Conservation (phyloP, 305 asterid genomes). For the Solanum hybrid region DNA sequence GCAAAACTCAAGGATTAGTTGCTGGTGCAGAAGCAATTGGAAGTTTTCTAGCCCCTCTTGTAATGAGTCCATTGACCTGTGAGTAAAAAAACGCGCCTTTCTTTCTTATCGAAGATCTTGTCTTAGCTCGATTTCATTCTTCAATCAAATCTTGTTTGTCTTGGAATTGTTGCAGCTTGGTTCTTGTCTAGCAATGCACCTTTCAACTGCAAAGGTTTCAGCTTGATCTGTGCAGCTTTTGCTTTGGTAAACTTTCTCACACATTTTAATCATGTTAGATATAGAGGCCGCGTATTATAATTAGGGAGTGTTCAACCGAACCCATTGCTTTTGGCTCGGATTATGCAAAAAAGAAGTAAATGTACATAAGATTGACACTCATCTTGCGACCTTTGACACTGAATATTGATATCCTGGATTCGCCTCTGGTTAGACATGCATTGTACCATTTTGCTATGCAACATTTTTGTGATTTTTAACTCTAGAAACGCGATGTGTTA, state of each 20-base stretch:
- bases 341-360: neutral
- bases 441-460: neutral
- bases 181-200: conserved; percentile 72
- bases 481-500: conserved; percentile 9
- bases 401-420: neutral
- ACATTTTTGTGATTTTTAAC: neutral
- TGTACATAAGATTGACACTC: neutral
- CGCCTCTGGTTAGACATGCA: neutral
- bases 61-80: conserved; percentile 85
- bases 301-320: neutral
- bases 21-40: conserved; percentile 74
- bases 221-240: conserved; percentile 64
- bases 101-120: neutral
- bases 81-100: conserved; percentile 12
- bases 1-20: conserved; percentile 80
- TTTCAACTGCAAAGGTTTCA: conserved; percentile 82
- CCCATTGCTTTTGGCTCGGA: neutral
- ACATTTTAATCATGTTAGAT: neutral
- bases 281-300: neutral
- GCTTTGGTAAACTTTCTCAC: conserved; percentile 43
- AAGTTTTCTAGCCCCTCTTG: conserved; percentile 69
- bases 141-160: neutral
- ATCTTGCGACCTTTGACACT: neutral
- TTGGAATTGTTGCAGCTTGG: conserved; percentile 51
- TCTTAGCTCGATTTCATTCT: neutral